Base-by-base conservation (phyloP, 164 flowering plant species). In the Nymphaea thermarum region DNA sequence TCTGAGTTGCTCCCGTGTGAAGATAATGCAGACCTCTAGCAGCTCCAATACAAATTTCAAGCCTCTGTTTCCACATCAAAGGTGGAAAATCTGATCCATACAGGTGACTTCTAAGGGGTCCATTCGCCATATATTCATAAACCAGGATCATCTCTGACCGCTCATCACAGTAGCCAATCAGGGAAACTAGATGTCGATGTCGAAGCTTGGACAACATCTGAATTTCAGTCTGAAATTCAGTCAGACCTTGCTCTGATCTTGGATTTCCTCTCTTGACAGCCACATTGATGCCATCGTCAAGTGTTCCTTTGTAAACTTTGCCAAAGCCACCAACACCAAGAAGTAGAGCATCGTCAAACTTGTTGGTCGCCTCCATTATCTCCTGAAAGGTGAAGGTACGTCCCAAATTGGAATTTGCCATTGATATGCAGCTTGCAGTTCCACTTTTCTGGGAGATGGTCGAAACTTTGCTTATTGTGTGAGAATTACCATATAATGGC, bases 321-420 rank as follows among this genome's bases (percentile, higher is more conserved):
- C 98, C 98, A 71, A 93, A 93, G n/a, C 98, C 98, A 60, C 98
- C 98, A 63, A 90, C 94, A n/a, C 96, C 98, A 11, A 93, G 87
- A 66, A 93, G 83, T 66, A 83, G 78, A 74, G 68, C 79, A 75
- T 90, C 96, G 62, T 90, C 96, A 67, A 93, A 93, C 65, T 87
- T 90, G 77, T 89, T 87, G 5, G 98, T 90, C 1, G 96, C 90
- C 71, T 90, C 93, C 74, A 85, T 73, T 73, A 93, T 93, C 76
- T 90, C 96, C 69, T 84, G 89, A 76, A 90, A 85, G 66, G 77
- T 77, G 83, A 93, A 93, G 68, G 80, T 42, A 43, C 93, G 77
- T 6, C 96, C 94, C 43, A 84, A 84, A 66, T 79, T 87, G 62
- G 87, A 57, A 53, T 94, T 84, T 59, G 83, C 82, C 53, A 88